Base-by-base conservation (phyloP, 805 yeast genomes). In the Candida fluviatilis region DNA sequence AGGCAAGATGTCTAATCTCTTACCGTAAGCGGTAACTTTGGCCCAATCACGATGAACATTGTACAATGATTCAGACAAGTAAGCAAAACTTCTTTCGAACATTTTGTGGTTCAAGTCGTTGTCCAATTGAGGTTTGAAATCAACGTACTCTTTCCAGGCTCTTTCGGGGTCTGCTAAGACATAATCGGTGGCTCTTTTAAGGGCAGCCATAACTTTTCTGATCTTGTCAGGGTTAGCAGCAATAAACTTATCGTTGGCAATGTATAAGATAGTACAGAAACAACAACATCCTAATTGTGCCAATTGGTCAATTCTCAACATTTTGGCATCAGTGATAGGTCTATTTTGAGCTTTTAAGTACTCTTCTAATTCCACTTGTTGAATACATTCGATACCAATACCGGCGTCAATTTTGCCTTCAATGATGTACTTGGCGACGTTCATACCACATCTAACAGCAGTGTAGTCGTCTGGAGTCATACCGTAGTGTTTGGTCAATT, bases 261-360 rank as follows among this genome's bases (percentile, higher is more conserved):
- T 75, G 67, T 73, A 74, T 49, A 75, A 61, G 42, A 75, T 70
- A 32, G 79, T 70, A 48, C 80, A 75, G 71, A 75, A 75, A 48
- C 80, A 75, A 52, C 80, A 75, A 53, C 80, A 75, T 12, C 80
- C 80, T 39, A 75, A 60, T 45, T 75, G 76, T 16, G 80, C 80
- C 48, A 75, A 59, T 47, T 65, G 62, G 51, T 75, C 80, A 48
- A 75, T 75, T 60, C 80, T 65, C 50, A 75, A 58, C 80, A 75
- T 75, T 49, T 73, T 68, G 39, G 74, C 80, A 31, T 71, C 78
- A 33, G 57, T 50, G 25, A 59, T 54, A 21, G 69, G 66, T 49
- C 70, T 63, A 14, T 76, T 76, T 43, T 65, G 58, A 17, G 53
- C 40, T 47, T 60, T 60, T 45, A 68, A 62, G 55, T 69, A 69